These are phyloP conservation scores for Podila epigama DNA, from an alignment of 192 early-diverging fungal genomes.

Conservation along the genomic window DNA sequence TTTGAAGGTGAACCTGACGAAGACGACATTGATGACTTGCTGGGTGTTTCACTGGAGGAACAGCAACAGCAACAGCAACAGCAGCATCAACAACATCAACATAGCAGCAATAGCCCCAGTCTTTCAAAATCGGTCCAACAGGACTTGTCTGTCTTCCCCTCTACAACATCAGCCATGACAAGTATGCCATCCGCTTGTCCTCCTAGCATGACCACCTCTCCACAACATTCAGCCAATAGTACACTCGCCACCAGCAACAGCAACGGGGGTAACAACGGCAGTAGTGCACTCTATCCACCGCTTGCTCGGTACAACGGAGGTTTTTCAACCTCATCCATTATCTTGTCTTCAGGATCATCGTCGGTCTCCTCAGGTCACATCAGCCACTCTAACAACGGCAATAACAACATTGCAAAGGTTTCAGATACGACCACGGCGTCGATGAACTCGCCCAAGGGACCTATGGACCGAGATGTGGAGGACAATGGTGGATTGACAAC, in stretches of 20 bases:
- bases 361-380: neutral
- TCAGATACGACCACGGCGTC: neutral
- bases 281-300: no score
- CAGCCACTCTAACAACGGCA: neutral
- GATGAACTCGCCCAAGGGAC: constrained; percentile 19
- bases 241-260: no score
- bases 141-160: no score
- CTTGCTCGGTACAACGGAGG: neutral
- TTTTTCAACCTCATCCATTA: neutral
- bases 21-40: constrained; percentile 5
- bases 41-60: constrained; percentile 28
- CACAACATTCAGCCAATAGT: no score
- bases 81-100: neutral
- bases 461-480: constrained; percentile 2
- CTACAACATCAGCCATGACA: no score
- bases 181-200: no score
- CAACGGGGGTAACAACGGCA: no score
- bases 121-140: neutral
- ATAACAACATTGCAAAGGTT: neutral
- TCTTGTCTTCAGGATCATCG: neutral
- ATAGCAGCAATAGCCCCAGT: no score
- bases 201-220: no score
- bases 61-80: constrained; percentile 16
- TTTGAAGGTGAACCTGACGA: constrained; percentile 25
- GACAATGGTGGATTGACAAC: neutral